phyloP scores from a whole-genome alignment of 148 eudicot genomes.

The Chenopodium formosanum region DNA sequence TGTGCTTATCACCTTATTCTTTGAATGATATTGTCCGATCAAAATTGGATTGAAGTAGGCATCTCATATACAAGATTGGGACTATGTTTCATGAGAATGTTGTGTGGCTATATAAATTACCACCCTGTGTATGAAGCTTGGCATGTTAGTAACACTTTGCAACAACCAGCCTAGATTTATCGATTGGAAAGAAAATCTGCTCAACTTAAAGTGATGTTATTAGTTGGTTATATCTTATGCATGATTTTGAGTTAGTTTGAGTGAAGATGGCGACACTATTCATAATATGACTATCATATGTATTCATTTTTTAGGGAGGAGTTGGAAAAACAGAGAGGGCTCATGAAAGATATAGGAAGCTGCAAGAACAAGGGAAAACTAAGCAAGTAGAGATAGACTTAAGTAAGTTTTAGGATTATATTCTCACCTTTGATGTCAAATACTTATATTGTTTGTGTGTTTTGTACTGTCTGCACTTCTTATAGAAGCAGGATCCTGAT shows the following conservation, averaged over 20 bases:
- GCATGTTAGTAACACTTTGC: no score
- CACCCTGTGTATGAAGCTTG: no score
- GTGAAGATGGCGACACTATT: neutral
- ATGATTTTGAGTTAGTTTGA: neutral
- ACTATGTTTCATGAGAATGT: no score
- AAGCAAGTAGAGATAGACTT: constrained; percentile 91
- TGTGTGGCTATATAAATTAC: no score
- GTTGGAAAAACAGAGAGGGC: constrained; percentile 72
- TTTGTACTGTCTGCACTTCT: no score
- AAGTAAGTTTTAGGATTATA: constrained; percentile 16
- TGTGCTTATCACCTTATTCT: no score
- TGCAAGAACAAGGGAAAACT: constrained; percentile 97
- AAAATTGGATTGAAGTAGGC: no score
- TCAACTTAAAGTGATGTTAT: neutral
- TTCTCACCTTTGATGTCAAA: neutral
- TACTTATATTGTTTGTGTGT: neutral
- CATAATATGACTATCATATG: neutral
- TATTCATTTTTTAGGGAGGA: constrained; percentile 58
- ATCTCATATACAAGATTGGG: no score
- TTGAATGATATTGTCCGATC: no score
- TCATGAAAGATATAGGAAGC: constrained; percentile 89
- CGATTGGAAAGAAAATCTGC: neutral
- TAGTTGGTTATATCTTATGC: neutral
- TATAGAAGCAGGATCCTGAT: no score
- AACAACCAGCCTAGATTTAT: no score